Percentiles rank a stretch among this genome's conserved stretches.
phyloP scores from a whole-genome alignment of 2,329 filamentous ascomycete genomes.

The Neobulgaria alba region DNA sequence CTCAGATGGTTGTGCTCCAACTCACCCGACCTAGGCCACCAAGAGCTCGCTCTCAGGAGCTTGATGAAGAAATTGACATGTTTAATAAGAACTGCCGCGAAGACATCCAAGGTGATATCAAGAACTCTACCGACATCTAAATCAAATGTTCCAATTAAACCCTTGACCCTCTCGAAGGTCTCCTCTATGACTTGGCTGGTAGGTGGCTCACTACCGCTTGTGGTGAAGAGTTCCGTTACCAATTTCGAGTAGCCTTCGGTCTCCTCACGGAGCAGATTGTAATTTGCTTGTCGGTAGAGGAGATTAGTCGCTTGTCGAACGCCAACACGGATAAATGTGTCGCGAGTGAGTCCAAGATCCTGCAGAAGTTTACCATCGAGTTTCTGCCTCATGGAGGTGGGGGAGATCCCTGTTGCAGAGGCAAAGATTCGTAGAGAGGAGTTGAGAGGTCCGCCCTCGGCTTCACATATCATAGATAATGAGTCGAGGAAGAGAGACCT shows the following conservation, averaged over 20 bases:
- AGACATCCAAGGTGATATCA: conserved; percentile 91
- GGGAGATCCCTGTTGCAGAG: conserved; percentile 61
- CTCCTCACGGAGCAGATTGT: conserved; percentile 91
- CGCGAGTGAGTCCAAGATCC: conserved; percentile 69
- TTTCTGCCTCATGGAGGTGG: conserved; percentile 65
- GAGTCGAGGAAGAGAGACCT: conserved; percentile 74
- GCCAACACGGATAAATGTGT: conserved; percentile 74
- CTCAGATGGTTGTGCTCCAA: conserved; percentile 36
- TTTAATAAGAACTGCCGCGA: conserved; percentile 86
- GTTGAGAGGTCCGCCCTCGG: conserved; percentile 45
- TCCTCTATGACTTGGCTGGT: conserved; percentile 69
- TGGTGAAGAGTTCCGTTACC: conserved; percentile 90
- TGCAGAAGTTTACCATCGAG: conserved; percentile 74
- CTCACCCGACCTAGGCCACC: conserved; percentile 73
- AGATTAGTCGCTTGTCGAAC: conserved; percentile 89
- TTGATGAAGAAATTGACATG: conserved; percentile 93
- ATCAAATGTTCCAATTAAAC: conserved; percentile 92
- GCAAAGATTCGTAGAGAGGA: conserved; percentile 58
- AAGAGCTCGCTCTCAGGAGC: conserved; percentile 82
- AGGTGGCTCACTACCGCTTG: conserved; percentile 66
- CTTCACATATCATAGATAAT: conserved; percentile 69
- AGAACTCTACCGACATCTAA: conserved; percentile 90
- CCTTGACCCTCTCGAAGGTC: conserved; percentile 87
- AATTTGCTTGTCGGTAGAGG: conserved; percentile 92
- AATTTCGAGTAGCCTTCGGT: conserved; percentile 96